Conservation (phyloP, 2,329 filamentous ascomycete genomes). For the Parascedosporium putredinis region DNA sequence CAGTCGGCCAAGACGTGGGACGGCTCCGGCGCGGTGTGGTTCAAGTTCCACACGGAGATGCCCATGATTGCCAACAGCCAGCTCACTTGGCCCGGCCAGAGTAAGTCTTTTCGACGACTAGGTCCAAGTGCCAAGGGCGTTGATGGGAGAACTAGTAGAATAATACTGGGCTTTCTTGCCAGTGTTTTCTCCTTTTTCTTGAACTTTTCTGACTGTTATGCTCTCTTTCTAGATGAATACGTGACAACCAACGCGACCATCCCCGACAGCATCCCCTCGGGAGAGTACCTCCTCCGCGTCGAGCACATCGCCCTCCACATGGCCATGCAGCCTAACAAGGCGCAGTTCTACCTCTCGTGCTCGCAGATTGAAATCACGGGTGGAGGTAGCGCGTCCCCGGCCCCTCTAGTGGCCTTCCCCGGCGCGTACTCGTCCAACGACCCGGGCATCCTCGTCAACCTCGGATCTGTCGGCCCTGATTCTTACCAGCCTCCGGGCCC, state of each 20-base stretch:
- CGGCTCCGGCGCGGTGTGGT: constrained; percentile 26
- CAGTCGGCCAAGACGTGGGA: constrained; percentile 23
- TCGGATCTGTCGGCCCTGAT: constrained; percentile 8
- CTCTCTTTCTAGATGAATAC: constrained; percentile 18
- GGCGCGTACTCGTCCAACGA: constrained; percentile 41
- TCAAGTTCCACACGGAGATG: constrained; percentile 22
- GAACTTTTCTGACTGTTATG: neutral
- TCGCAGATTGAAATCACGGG: constrained; percentile 23
- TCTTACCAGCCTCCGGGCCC: constrained; percentile 8
- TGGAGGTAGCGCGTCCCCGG: constrained; percentile 25
- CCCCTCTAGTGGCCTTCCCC: constrained; percentile 37
- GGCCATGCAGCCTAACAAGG: constrained; percentile 23
- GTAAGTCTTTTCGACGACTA: too few relatives aligned
- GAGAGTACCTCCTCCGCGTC: constrained; percentile 25
- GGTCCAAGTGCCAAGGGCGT: too few relatives aligned
- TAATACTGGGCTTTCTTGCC: too few relatives aligned
- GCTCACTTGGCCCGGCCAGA: constrained; percentile 29
- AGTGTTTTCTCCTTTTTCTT: neutral
- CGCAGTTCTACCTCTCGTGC: constrained; percentile 24
- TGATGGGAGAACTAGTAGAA: too few relatives aligned
- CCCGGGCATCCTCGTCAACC: constrained; percentile 31
- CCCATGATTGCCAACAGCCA: constrained; percentile 34
- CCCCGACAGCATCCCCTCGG: constrained; percentile 21
- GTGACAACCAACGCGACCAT: constrained; percentile 22
- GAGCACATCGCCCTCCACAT: constrained; percentile 30